Base-by-base conservation (phyloP, 192 early-diverging fungal species). In the Oehlia diaphana region DNA sequence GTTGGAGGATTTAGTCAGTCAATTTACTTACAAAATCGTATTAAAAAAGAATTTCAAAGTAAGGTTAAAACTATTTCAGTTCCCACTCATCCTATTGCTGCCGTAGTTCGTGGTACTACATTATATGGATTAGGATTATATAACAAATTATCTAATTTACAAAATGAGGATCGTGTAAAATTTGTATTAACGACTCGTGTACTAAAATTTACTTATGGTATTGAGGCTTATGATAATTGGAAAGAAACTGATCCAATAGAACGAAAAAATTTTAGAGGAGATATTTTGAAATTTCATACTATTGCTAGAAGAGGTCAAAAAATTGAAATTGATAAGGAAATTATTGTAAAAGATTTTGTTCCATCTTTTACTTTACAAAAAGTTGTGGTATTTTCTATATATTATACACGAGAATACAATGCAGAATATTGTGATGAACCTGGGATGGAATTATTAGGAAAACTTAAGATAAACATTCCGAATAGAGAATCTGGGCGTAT, bases 1-100 rank as follows among this genome's bases (percentile, higher is more conserved):
- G 89, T 90, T 58, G 89, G 89, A 81, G 89, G 89, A 8, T 90
- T 90, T 72, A 86, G 86, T 19, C 84, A 86, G 0, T 90, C 89
- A 37, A 86, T 84, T 71, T 90, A 90, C 58, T 80, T 90, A 12
- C 86, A 85, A 77, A 86, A 87, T 77, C 81, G 87, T 73, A 84
- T 88, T 19, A 85, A 86, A 66, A 77, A 88, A 64, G 83, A 88
- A 71, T 88, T 90, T 79, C 81, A 83, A 39, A 63, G 9, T 62
- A 85, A 85, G 37, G 86, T 88, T 6, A 82, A 83, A n/a, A 53
- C 88, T 42, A 84, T 90, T 42, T 84, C 84, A 49, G 85, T 86
- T 64, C 89, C 89, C 19, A 86, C 87, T 64, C 85, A 87, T 69
- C 84, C 86, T 61, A 88, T 88, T 62, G 67, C 88, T 39, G 89